These are phyloP conservation scores for Talaromyces rugulosus DNA, from an alignment of 2,329 filamentous ascomycete species.

Conservation along the genomic window DNA sequence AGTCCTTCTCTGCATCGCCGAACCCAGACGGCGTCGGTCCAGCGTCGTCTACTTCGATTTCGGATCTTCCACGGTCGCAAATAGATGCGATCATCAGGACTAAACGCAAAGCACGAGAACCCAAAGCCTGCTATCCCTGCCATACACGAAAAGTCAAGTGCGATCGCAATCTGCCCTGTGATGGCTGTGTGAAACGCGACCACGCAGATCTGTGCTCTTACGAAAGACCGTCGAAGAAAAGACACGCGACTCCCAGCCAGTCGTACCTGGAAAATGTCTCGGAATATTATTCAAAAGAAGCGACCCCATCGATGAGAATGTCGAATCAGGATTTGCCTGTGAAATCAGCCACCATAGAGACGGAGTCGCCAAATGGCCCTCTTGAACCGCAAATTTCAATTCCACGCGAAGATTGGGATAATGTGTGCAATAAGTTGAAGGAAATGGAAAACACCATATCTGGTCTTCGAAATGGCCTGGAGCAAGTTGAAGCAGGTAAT, in stretches of 20 bases:
- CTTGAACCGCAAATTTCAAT: conserved; percentile 31
- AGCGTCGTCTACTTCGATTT: conserved; percentile 14
- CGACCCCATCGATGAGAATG: not conserved
- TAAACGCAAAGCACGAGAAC: conserved; percentile 41
- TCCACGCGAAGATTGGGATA: conserved; percentile 42
- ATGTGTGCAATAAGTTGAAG: conserved; percentile 37
- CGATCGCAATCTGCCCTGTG: conserved; percentile 46
- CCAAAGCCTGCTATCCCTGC: conserved; percentile 44
- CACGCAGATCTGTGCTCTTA: conserved; percentile 48
- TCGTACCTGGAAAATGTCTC: not conserved
- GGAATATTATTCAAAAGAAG: conserved; percentile 2
- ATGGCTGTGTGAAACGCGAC: conserved; percentile 47
- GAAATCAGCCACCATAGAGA: conserved; percentile 14
- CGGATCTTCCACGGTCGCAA: conserved; percentile 32
- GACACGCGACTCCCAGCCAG: conserved; percentile 24
- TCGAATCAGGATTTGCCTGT: conserved; percentile 8
- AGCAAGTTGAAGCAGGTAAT: conserved; percentile 26
- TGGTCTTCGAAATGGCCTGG: conserved; percentile 35
- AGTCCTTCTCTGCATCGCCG: conserved; percentile 8
- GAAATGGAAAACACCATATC: conserved; percentile 42
- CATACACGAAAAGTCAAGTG: conserved; percentile 48
- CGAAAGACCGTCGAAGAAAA: conserved; percentile 45
- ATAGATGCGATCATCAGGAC: conserved; percentile 37
- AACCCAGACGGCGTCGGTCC: not conserved
- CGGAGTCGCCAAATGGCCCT: conserved; percentile 1